Evolutionary conservation across 495 filamentous ascomycete species (phyloP), one percentile per base, ranked within the genome.

Genomic region (Neurospora cerealis): DNA sequence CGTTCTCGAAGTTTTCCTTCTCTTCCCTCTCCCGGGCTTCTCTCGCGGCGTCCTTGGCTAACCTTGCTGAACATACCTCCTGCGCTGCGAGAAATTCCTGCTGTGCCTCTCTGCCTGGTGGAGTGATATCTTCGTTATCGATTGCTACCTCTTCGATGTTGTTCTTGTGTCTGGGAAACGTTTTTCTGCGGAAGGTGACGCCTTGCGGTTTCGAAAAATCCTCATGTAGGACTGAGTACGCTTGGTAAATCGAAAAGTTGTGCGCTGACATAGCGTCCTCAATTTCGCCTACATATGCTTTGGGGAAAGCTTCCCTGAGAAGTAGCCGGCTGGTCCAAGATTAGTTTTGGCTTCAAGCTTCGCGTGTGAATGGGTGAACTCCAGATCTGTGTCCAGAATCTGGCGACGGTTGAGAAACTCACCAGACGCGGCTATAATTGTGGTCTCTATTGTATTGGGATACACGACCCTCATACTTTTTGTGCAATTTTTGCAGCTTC

Each of bases 1-100:
- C 86, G 10, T 74, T 81, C 38, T 79, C 77, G 19, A 83, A 76
- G 24, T 86, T 87, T 28, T 84, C 79, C 73, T 84, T 78, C 54
- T 88, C 84, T 10, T 82, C 83, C 6, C 80, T 77, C 46, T 79
- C 62, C 24, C 70, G 73, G 32, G 38, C 75, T 69, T 84, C 77
- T 37, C 80, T 80, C 17, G 81, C 83, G 24, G 41, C 72, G 7
- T 41, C 44, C 41, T 78, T 74, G 6, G 71, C 73, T 19, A 77
- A 71, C 28, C 74, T 78, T 3, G 70, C 71, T 32, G 74, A 34
- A 9, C 70, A 77, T n/a, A 78, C 4, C 6, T 73, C 72, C 28
- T 75, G 72, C 7, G 79, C 82, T 7, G 77, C 79, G 10, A 62
- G 40, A 38, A 81, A 77, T 38, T 85, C 83, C 4, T 34, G 72